A percentile compares a stretch with the other conserved stretches of the same genome.
These are phyloP conservation scores for Cladosporium colombiae DNA, from an alignment of 2,329 filamentous ascomycete species.

Conservation along the genomic window DNA sequence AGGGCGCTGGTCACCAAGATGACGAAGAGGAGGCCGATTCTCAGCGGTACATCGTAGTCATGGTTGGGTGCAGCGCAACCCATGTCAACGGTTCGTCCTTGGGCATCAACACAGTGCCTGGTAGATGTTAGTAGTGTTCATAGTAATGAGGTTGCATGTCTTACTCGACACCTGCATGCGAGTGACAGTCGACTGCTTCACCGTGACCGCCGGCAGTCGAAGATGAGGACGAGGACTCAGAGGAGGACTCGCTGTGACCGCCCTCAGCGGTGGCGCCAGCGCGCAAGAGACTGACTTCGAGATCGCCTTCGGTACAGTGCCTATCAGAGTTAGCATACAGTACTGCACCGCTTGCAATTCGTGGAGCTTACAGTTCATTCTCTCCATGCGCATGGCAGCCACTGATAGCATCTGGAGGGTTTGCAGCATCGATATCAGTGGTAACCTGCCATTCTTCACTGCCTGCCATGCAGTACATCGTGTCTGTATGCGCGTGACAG, in stretches of 20 bases:
- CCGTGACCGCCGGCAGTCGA: slow-evolving; percentile 9
- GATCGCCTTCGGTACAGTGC: slow-evolving; percentile 34
- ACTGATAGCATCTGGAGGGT: slow-evolving; percentile 63
- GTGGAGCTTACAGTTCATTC: slow-evolving; percentile 52
- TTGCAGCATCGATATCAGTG: slow-evolving; percentile 52
- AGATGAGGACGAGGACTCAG: slow-evolving; percentile 45
- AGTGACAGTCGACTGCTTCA: slow-evolving; percentile 61
- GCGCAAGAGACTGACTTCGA: slow-evolving; percentile 33
- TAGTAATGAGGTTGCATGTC: slow-evolving; percentile 32
- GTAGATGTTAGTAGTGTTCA: slow-evolving; percentile 34
- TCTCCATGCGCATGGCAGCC: slow-evolving; percentile 64
- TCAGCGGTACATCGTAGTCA: slow-evolving; percentile 67
- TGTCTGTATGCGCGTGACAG: slow-evolving; percentile 26
- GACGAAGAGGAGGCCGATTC: slow-evolving; percentile 71
- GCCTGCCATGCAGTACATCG: slow-evolving; percentile 45
- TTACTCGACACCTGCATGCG: slow-evolving; percentile 74
- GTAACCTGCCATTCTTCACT: slow-evolving; percentile 15
- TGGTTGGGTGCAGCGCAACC: slow-evolving; percentile 54
- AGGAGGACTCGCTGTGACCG: slow-evolving; percentile 61
- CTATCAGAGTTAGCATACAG: slow-evolving; percentile 4
- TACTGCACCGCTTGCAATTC: background rate
- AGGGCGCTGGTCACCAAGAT: slow-evolving; percentile 68
- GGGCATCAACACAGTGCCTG: slow-evolving; percentile 59
- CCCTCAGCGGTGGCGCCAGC: slow-evolving; percentile 63
- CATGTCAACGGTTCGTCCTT: slow-evolving; percentile 38